Conservation (phyloP, 768 basidiomycete species). For the Cystobasidium tubakii region DNA sequence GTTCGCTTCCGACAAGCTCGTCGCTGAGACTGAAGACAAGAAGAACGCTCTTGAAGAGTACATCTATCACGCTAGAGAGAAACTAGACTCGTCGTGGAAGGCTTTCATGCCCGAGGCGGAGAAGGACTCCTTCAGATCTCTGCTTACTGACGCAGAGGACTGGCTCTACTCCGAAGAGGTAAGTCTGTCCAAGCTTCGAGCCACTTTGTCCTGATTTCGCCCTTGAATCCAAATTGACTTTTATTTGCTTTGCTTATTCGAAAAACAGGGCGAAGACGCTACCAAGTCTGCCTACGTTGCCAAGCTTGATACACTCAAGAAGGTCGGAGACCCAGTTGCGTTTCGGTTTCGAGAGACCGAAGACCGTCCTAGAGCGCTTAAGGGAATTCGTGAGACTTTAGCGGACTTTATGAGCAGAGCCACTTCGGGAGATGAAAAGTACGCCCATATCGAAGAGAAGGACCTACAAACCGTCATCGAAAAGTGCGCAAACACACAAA, state of each 20-base stretch:
- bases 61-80: slow-evolving; percentile 66
- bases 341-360: slow-evolving; percentile 77
- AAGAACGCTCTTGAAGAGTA: slow-evolving; percentile 99
- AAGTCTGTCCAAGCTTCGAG: not conserved
- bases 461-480: slow-evolving; percentile 81
- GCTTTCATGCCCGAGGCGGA: slow-evolving; percentile 67
- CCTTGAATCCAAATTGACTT: too few species aligned
- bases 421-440: slow-evolving; percentile 64
- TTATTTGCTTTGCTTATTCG: too few species aligned
- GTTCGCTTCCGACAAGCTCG: slow-evolving; percentile 87
- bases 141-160: slow-evolving; percentile 75
- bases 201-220: not conserved
- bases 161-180: slow-evolving; percentile 92
- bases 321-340: slow-evolving; percentile 76
- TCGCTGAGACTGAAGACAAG: slow-evolving; percentile 94
- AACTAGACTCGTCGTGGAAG: slow-evolving; percentile 82
- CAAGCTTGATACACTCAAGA: slow-evolving; percentile 75
- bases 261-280: slow-evolving; percentile 80
- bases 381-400: slow-evolving; percentile 76
- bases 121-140: slow-evolving; percentile 66
- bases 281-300: slow-evolving; percentile 87
- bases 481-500: slow-evolving; percentile 77
- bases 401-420: slow-evolving; percentile 80
- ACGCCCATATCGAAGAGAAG: slow-evolving; percentile 77
- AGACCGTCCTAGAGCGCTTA: slow-evolving; percentile 65